These are phyloP conservation scores for Tilletia indica DNA, from an alignment of 1,284 basidiomycete genomes.

Conservation along the genomic window DNA sequence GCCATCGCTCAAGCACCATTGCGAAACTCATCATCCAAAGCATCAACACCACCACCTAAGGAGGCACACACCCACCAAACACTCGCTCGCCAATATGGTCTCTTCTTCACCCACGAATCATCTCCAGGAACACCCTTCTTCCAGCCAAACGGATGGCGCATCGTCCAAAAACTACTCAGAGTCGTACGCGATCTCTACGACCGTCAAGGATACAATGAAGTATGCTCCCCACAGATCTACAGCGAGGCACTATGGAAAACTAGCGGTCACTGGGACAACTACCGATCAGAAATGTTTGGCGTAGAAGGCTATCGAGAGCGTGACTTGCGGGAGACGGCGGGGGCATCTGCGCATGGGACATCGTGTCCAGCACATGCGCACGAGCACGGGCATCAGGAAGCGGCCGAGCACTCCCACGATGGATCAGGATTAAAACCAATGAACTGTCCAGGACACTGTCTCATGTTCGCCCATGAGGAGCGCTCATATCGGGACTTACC, in stretches of 20 bases:
- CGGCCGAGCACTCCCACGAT: not conserved
- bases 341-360: not conserved
- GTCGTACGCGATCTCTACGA: conserved; percentile 54
- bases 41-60: too few species aligned
- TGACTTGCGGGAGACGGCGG: conserved; percentile 25
- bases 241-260: conserved; percentile 48
- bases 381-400: conserved; percentile 3
- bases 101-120: conserved; percentile 52
- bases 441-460: conserved; percentile 53
- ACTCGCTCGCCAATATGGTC: conserved; percentile 10
- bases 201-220: conserved; percentile 51
- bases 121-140: conserved; percentile 54
- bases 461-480: conserved; percentile 45
- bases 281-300: conserved; percentile 55
- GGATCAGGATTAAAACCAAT: conserved; percentile 52
- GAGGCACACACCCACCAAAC: not conserved
- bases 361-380: conserved; percentile 17
- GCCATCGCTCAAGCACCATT: too few species aligned
- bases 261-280: conserved; percentile 55
- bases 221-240: conserved; percentile 52
- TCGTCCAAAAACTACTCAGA: conserved; percentile 47
- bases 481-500: conserved; percentile 50
- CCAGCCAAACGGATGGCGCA: conserved; percentile 51
- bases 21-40: too few species aligned
- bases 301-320: conserved; percentile 44